These are phyloP conservation scores for Backusella australiensis DNA, from an alignment of 192 early-diverging fungal genomes.

Conservation along the genomic window DNA sequence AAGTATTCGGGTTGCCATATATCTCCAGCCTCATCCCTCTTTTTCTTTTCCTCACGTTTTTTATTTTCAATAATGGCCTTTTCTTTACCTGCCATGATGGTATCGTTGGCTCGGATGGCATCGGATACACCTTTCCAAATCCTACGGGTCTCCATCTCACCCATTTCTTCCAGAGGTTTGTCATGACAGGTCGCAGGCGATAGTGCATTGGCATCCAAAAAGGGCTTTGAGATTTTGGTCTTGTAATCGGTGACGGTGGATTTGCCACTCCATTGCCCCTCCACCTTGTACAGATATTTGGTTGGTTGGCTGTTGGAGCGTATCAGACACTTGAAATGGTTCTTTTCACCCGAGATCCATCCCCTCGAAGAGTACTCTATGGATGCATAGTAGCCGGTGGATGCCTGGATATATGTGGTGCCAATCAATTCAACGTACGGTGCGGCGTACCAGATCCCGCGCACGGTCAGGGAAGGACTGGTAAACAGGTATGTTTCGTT, in stretches of 20 bases:
- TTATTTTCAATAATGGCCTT: conserved; percentile 64
- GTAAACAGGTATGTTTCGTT: conserved; percentile 66
- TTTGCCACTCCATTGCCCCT: conserved; percentile 63
- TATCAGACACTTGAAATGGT: conserved; percentile 61
- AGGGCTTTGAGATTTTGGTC: conserved; percentile 42
- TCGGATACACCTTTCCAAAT: conserved; percentile 67
- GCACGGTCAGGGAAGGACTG: conserved; percentile 65
- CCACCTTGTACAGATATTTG: conserved; percentile 18
- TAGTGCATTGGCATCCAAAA: conserved; percentile 55
- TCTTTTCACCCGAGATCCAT: conserved; percentile 74
- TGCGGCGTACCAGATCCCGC: conserved; percentile 56
- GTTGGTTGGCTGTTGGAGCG: neutral
- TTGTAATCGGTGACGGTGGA: conserved; percentile 52
- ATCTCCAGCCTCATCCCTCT: conserved; percentile 48
- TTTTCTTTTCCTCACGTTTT: conserved; percentile 55
- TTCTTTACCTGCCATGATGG: conserved; percentile 55
- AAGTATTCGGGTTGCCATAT: conserved; percentile 21
- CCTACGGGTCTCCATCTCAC: conserved; percentile 57
- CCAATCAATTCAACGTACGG: conserved; percentile 38
- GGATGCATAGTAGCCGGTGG: conserved; percentile 40
- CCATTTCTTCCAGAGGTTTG: conserved; percentile 53
- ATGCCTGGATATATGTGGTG: conserved; percentile 57
- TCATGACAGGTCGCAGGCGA: conserved; percentile 50
- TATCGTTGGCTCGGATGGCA: conserved; percentile 60
- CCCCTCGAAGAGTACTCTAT: conserved; percentile 70